phyloP scores from a whole-genome alignment of 306 rosid genomes.

The Cicer cuneatum region DNA sequence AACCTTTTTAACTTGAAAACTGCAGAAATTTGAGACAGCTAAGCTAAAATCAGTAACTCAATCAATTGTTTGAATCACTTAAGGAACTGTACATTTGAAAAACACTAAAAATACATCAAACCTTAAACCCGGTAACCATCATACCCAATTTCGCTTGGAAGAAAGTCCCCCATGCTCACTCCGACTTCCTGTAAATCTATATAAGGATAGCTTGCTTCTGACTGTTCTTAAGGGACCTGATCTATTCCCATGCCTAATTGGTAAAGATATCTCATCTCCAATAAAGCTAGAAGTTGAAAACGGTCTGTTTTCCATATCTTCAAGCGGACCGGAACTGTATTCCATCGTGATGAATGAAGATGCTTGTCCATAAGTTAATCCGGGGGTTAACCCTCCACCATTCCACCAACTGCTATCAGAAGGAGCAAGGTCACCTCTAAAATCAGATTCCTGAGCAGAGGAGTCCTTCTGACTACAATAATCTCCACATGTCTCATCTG shows the following conservation, averaged over 20 bases:
- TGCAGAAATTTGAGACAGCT: conserved; percentile 54
- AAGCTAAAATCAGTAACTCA: conserved; percentile 61
- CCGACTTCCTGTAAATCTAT: conserved; percentile 79
- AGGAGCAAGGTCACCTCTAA: conserved; percentile 74
- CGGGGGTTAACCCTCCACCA: conserved; percentile 83
- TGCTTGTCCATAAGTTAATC: conserved; percentile 76
- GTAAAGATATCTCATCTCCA: conserved; percentile 74
- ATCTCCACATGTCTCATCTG: conserved; percentile 83
- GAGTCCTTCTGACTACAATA: conserved; percentile 83
- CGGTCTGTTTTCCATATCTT: conserved; percentile 83
- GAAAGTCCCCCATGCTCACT: conserved; percentile 87
- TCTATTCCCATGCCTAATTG: conserved; percentile 86
- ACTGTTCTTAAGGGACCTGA: conserved; percentile 90
- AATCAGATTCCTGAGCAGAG: conserved; percentile 83
- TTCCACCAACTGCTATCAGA: conserved; percentile 98
- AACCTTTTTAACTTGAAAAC: conserved; percentile 49
- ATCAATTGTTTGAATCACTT: conserved; percentile 56
- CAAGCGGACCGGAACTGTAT: conserved; percentile 93
- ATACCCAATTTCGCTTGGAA: conserved; percentile 60
- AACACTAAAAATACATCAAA: conserved; percentile 44
- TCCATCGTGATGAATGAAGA: conserved; percentile 94
- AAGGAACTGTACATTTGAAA: conserved; percentile 78
- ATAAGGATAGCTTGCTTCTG: conserved; percentile 73
- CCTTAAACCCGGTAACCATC: conserved; percentile 62
- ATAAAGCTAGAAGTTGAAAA: conserved; percentile 80